These are phyloP conservation scores for Ophiocordyceps robertsii DNA, from an alignment of 2,329 filamentous ascomycete genomes.

Conservation along the genomic window DNA sequence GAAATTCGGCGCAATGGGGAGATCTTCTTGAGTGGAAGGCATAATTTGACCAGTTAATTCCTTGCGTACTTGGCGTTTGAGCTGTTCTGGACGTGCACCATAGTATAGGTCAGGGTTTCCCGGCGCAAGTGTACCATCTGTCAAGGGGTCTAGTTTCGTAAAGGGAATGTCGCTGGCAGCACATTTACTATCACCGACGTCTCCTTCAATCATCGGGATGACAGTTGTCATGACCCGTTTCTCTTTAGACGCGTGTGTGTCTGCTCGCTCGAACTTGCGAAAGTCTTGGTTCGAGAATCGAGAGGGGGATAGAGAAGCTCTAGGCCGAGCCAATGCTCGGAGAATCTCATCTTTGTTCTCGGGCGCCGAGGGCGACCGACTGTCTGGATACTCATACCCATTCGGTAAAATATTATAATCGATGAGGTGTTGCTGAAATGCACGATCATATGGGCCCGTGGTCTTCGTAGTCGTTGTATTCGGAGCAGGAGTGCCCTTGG, in stretches of 20 bases:
- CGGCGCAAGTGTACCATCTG: no score
- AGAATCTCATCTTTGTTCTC: constrained; percentile 9
- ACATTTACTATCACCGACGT: no score
- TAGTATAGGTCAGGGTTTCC: no score
- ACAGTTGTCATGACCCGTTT: constrained; percentile 16
- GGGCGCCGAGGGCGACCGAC: constrained; percentile 4
- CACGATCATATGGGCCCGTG: constrained; percentile 9
- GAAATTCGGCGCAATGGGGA: constrained; percentile 23
- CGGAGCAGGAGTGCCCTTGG: background rate
- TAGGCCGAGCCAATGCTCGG: constrained; percentile 2
- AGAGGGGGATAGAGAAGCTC: constrained; percentile 21
- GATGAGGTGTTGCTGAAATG: constrained; percentile 9
- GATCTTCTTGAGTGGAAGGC: constrained; percentile 15
- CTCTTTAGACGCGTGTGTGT: constrained; percentile 19
- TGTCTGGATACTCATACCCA: constrained; percentile 7
- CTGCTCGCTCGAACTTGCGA: constrained; percentile 13
- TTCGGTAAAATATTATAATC: constrained; percentile 7
- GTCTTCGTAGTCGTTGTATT: constrained; percentile 5
- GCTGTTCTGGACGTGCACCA: no score
- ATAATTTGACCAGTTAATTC: constrained; percentile 11
- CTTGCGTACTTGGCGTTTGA: constrained; percentile 14
- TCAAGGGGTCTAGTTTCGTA: no score
- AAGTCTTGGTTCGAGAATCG: constrained; percentile 18
- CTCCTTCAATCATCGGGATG: constrained; percentile 18
- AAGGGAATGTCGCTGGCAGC: no score